Percentiles rank a stretch among this genome's conserved stretches.
Conservation (phyloP, 225 moss, liverwort and hornwort genomes). For the Pleurozium schreberi region DNA sequence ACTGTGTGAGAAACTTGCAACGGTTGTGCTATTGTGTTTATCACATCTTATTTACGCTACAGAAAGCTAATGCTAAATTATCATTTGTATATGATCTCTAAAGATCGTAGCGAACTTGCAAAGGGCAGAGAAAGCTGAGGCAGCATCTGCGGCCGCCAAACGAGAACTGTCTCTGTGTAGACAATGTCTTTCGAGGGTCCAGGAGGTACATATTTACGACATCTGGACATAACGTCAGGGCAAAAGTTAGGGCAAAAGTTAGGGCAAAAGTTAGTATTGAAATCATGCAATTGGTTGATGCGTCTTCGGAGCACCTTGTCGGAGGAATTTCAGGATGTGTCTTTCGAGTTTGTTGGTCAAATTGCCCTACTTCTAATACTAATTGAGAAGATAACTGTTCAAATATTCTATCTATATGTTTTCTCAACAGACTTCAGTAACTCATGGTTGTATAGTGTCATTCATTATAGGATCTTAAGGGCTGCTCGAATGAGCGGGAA, state of each 20-base stretch:
- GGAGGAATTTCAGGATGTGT: background rate
- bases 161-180: slow-evolving; percentile 29
- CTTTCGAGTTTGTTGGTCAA: background rate
- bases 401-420: background rate
- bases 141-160: slow-evolving; percentile 8
- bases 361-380: background rate
- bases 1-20: background rate
- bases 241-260: background rate
- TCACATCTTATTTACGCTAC: background rate
- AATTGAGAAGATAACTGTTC: background rate
- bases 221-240: background rate
- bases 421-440: background rate
- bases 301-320: background rate
- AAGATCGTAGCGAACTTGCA: slow-evolving; percentile 24
- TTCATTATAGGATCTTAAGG: slow-evolving; percentile 38
- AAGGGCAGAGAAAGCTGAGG: slow-evolving; percentile 40
- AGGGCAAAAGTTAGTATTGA: background rate
- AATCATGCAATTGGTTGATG: background rate
- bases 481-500: slow-evolving; percentile 30
- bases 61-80: background rate
- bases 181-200: slow-evolving; percentile 19
- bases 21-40: background rate
- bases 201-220: slow-evolving; percentile 29
- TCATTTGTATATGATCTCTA: background rate
- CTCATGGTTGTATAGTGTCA: background rate